phyloP scores from a whole-genome alignment of 2,329 filamentous ascomycete genomes.

The Purpureocillium lavendulum region DNA sequence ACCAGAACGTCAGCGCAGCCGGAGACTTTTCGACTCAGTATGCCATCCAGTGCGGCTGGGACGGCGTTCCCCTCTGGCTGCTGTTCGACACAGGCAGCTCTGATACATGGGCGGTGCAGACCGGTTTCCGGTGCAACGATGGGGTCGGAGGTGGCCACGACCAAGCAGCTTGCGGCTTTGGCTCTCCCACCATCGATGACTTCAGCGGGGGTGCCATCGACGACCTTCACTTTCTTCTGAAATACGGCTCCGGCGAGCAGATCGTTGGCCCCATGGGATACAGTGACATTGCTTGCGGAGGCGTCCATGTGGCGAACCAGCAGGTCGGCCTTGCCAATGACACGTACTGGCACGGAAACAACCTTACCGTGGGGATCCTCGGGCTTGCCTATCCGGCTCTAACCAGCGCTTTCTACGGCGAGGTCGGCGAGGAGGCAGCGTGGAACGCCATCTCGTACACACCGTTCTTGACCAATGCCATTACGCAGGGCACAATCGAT shows the following conservation, averaged over 20 bases:
- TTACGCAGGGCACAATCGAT: conserved; percentile 34
- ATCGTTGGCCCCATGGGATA: conserved; percentile 38
- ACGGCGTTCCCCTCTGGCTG: conserved; percentile 28
- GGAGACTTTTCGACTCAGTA: conserved; percentile 32
- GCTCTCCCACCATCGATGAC: conserved; percentile 24
- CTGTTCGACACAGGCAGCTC: conserved; percentile 43
- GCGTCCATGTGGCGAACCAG: conserved; percentile 33
- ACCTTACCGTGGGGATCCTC: conserved; percentile 40
- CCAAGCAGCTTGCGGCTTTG: conserved; percentile 30
- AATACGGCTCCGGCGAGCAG: conserved; percentile 40
- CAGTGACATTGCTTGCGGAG: conserved; percentile 36
- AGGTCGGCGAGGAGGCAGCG: conserved; percentile 25
- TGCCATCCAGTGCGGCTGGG: conserved; percentile 31
- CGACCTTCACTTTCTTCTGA: conserved; percentile 35
- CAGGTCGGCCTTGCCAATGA: conserved; percentile 39
- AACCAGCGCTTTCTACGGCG: conserved; percentile 37
- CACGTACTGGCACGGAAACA: conserved; percentile 44
- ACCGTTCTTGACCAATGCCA: conserved; percentile 39
- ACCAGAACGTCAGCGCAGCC: conserved; percentile 29
- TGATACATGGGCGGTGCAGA: conserved; percentile 39
- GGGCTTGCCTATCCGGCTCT: conserved; percentile 43
- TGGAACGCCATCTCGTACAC: conserved; percentile 34
- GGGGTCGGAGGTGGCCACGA: conserved; percentile 19
- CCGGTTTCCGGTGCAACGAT: conserved; percentile 33
- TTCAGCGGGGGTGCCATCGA: conserved; percentile 31